A percentile compares a stretch with the other conserved stretches of the same genome.
These are phyloP conservation scores for Berberis thunbergii DNA, from an alignment of 164 flowering plant species.

Conservation along the genomic window DNA sequence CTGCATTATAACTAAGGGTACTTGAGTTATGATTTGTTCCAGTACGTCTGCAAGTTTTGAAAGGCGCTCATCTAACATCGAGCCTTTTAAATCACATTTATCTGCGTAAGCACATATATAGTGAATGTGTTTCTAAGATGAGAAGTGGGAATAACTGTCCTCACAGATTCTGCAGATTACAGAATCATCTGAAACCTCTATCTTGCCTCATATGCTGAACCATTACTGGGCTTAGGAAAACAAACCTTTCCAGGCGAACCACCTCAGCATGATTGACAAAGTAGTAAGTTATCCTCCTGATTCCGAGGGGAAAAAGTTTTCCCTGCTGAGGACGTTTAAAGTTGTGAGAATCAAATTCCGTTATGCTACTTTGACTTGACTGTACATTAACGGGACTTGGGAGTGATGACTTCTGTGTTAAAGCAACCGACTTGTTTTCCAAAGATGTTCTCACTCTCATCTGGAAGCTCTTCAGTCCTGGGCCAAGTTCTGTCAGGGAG, in stretches of 20 bases:
- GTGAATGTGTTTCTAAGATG: slow-evolving; percentile 65
- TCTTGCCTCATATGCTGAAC: slow-evolving; percentile 27
- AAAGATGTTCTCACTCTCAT: slow-evolving; percentile 11
- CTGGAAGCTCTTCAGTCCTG: slow-evolving; percentile 16
- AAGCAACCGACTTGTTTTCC: slow-evolving; percentile 12
- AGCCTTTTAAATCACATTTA: slow-evolving; percentile 45
- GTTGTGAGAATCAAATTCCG: slow-evolving; percentile 10
- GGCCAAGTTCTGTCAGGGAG: slow-evolving; percentile 11
- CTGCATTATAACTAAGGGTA: slow-evolving; percentile 22
- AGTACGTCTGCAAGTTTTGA: slow-evolving; percentile 46
- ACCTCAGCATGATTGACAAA: slow-evolving; percentile 18
- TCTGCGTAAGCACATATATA: slow-evolving; percentile 81
- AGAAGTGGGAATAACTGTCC: slow-evolving; percentile 48
- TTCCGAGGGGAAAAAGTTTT: slow-evolving; percentile 4
- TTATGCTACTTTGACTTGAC: slow-evolving; percentile 10
- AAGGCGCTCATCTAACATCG: slow-evolving; percentile 56
- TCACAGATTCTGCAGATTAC: slow-evolving; percentile 79
- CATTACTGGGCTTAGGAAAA: slow-evolving; percentile 9
- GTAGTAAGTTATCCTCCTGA: slow-evolving; percentile 13
- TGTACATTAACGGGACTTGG: slow-evolving; percentile 8
- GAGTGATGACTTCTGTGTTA: slow-evolving; percentile 9
- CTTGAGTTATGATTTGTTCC: slow-evolving; percentile 50
- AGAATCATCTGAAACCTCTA: slow-evolving; percentile 22
- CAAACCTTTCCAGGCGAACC: slow-evolving; percentile 19
- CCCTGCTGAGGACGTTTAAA: background rate